Percentiles rank a stretch among this genome's conserved stretches.
Conservation (phyloP, 108 stramenopile genomes). For the Skeletonema grethae region DNA sequence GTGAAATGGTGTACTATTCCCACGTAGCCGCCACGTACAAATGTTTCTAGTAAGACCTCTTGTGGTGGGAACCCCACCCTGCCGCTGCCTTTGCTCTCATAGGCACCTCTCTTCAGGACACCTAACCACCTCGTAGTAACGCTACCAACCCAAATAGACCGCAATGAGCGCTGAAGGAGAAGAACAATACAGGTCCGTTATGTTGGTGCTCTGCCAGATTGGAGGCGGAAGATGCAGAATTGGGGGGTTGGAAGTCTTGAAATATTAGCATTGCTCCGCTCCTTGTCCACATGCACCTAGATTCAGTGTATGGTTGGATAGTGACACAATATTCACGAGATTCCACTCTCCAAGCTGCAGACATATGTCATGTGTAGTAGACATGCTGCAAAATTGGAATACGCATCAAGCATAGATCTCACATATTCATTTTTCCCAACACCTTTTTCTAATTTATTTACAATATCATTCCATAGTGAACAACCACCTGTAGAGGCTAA, state of each 20-base stretch:
- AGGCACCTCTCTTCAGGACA: neutral
- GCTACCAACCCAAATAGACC: neutral
- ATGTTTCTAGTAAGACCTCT: neutral
- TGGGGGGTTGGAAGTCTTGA: neutral
- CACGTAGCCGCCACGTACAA: neutral
- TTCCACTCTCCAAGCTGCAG: neutral
- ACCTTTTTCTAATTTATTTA: neutral
- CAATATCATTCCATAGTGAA: slow-evolving; percentile 25
- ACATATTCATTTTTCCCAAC: neutral
- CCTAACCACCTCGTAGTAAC: neutral
- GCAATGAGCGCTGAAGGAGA: slow-evolving; percentile 54
- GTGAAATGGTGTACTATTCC: neutral
- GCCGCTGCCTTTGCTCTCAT: neutral
- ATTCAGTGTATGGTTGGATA: neutral
- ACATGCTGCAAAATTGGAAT: neutral
- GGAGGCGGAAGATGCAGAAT: neutral
- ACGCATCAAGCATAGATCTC: neutral
- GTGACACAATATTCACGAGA: neutral
- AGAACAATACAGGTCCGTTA: slow-evolving; percentile 47
- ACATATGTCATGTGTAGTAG: neutral
- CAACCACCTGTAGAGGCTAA: slow-evolving; percentile 31
- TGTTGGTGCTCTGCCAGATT: neutral
- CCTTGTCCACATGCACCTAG: neutral
- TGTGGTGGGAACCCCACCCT: too few relatives aligned
- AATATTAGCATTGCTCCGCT: neutral